A percentile compares a stretch with the other conserved stretches of the same genome.
These are phyloP conservation scores for Exophiala calicioides DNA, from an alignment of 2,329 filamentous ascomycete genomes.

Conservation along the genomic window DNA sequence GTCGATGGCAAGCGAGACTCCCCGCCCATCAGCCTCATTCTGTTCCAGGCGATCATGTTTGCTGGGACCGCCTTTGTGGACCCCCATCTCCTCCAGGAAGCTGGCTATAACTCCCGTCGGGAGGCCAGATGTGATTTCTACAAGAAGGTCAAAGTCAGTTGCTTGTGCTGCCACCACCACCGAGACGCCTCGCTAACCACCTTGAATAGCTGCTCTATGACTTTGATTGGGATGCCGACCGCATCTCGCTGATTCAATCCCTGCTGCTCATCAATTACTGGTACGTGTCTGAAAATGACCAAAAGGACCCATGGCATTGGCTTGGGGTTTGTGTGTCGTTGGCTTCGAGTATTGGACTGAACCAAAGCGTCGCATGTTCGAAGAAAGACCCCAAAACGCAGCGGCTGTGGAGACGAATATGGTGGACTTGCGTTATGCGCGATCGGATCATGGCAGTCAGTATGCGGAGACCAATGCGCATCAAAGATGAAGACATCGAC, in stretches of 20 bases:
- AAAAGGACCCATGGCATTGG: constrained; percentile 98
- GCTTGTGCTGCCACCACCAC: too few species aligned
- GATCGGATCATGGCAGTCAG: constrained; percentile 88
- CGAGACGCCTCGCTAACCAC: too few species aligned
- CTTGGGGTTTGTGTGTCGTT: constrained; percentile 95
- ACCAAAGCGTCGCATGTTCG: constrained; percentile 60
- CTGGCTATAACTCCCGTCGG: constrained; percentile 53
- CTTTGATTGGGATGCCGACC: constrained; percentile 90
- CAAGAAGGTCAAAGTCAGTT: constrained; percentile 80
- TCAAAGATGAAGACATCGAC: constrained; percentile 69
- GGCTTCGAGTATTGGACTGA: constrained; percentile 87
- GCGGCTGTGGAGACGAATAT: constrained; percentile 89
- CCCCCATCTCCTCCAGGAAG: constrained; percentile 16
- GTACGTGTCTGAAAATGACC: constrained; percentile 95
- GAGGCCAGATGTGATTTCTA: constrained; percentile 75
- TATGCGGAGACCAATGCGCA: constrained; percentile 86
- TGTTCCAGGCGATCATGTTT: constrained; percentile 96
- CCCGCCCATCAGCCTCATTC: constrained; percentile 71
- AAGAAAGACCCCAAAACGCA: constrained; percentile 47
- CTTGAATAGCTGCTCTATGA: constrained; percentile 75
- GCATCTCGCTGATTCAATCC: constrained; percentile 84
- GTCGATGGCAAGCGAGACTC: constrained; percentile 68
- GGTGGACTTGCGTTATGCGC: constrained; percentile 97
- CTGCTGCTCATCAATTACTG: constrained; percentile 92
- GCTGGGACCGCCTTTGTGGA: constrained; percentile 78